Conservation (phyloP, 75 land plant genomes). For the Pseudotsuga menziesii region DNA sequence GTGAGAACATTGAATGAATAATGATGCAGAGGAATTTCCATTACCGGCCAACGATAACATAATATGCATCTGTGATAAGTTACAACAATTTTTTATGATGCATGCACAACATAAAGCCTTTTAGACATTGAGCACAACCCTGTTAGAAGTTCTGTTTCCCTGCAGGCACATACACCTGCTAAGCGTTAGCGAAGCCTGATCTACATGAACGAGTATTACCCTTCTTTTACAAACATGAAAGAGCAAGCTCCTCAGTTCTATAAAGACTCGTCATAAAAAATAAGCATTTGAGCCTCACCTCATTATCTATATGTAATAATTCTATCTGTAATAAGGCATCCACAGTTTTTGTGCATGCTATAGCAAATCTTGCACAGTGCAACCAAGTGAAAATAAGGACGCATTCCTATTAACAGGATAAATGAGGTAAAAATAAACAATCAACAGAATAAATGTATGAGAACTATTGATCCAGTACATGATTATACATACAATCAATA, state of each 20-base stretch:
- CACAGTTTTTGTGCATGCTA: conserved; percentile 23
- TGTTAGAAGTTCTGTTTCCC: background rate
- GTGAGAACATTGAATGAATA: background rate
- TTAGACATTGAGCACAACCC: background rate
- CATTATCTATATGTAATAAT: conserved; percentile 13
- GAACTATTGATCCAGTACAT: no score
- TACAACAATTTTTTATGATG: background rate
- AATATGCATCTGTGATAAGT: background rate
- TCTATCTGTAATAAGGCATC: conserved; percentile 16
- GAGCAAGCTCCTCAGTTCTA: background rate
- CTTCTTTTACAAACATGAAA: background rate
- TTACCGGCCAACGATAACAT: background rate
- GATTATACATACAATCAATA: background rate
- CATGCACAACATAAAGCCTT: background rate
- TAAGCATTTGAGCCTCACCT: background rate
- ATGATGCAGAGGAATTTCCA: background rate
- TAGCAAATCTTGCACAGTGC: conserved; percentile 22
- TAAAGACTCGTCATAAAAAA: background rate
- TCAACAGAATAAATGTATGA: background rate
- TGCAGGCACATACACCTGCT: background rate
- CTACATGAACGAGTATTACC: background rate
- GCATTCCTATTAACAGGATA: background rate
- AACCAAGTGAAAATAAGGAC: conserved; percentile 5
- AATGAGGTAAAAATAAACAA: background rate
- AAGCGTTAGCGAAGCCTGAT: no score